Percentiles rank a stretch among this genome's conserved stretches.
Conservation (phyloP, 208 protist genomes). For the Strigomonas culicis region DNA sequence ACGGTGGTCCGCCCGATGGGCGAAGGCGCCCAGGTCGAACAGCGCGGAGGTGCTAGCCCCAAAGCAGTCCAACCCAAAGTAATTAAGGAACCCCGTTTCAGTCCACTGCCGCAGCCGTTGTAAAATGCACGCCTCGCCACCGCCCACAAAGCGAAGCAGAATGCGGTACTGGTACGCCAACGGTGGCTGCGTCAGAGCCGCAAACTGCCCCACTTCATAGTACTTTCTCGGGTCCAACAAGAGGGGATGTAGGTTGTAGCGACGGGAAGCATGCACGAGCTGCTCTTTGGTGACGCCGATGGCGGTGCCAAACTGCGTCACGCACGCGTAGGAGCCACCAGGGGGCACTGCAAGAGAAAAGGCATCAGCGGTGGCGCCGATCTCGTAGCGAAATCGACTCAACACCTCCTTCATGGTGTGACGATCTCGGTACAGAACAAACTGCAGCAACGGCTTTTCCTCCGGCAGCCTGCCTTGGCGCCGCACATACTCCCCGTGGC, state of each 20-base stretch:
- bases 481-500: conserved; percentile 77
- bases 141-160: conserved; percentile 63
- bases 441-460: conserved; percentile 47
- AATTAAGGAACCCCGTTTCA: conserved; percentile 73
- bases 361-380: conserved; percentile 44
- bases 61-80: conserved; percentile 75
- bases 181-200: conserved; percentile 14
- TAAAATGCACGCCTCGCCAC: conserved; percentile 26
- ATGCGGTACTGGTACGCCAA: conserved; percentile 47
- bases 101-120: conserved; percentile 20
- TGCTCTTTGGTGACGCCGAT: conserved; percentile 77
- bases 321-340: conserved; percentile 60
- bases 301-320: conserved; percentile 61
- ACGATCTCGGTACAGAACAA: conserved; percentile 73
- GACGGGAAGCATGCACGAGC: conserved; percentile 67
- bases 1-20: conserved; percentile 25
- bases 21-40: conserved; percentile 55
- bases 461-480: conserved; percentile 43
- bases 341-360: conserved; percentile 32
- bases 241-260: conserved; percentile 79
- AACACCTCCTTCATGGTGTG: conserved; percentile 42
- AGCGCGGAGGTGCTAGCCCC: conserved; percentile 49
- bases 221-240: conserved; percentile 67
- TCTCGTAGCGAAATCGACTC: conserved; percentile 68
- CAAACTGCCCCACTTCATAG: conserved; percentile 19